Evolutionary conservation across 306 rosid species (phyloP).

Genomic region (Vachellia collinsii): DNA sequence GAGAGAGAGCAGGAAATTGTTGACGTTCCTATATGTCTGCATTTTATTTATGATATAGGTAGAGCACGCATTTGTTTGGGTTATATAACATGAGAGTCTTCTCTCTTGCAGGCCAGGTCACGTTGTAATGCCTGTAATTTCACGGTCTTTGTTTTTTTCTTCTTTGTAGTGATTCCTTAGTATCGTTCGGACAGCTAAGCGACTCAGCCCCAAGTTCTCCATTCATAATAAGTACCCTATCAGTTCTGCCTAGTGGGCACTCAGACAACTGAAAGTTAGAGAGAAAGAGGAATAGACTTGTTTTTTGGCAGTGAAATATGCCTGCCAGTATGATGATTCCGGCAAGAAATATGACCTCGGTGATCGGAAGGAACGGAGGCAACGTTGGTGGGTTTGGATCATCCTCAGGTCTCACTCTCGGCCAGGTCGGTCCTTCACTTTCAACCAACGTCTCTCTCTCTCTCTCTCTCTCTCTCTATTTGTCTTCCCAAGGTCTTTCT

Average conservation of each 20-base stretch:
- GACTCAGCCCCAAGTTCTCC: neutral
- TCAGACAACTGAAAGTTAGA: neutral
- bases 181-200: neutral
- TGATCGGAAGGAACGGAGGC: slow-evolving; percentile 64
- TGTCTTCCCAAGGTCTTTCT: neutral
- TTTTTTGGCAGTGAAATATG: slow-evolving; percentile 49
- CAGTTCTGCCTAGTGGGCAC: neutral
- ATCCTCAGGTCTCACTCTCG: slow-evolving; percentile 69
- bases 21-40: slow-evolving; percentile 37
- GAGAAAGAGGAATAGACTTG: neutral
- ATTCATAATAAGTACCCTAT: neutral
- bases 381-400: slow-evolving; percentile 67
- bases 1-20: slow-evolving; percentile 18
- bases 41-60: slow-evolving; percentile 25
- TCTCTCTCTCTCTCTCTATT: neutral
- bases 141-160: slow-evolving; percentile 1
- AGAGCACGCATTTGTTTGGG: neutral
- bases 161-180: slow-evolving; percentile 28
- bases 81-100: neutral
- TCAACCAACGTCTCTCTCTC: neutral
- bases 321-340: slow-evolving; percentile 73
- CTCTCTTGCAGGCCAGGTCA: slow-evolving; percentile 10
- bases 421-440: slow-evolving; percentile 62
- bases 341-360: slow-evolving; percentile 68
- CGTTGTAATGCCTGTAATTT: slow-evolving; percentile 11